Evolutionary conservation across 2,329 filamentous ascomycete genomes (phyloP).

Genomic region (Neurospora sp.): DNA sequence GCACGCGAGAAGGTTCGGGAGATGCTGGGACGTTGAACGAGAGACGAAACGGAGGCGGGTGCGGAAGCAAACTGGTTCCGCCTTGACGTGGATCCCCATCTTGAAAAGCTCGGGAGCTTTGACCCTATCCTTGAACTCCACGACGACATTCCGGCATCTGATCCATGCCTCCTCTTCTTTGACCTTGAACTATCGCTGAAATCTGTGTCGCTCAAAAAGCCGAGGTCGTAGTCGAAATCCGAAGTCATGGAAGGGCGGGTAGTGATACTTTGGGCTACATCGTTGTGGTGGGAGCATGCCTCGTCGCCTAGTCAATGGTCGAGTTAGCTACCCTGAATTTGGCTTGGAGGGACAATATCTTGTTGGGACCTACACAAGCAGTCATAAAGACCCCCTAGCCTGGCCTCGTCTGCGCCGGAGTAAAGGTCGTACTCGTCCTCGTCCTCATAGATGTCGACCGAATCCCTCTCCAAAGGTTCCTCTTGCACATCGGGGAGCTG

Average conservation of each 20-base stretch:
- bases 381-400: slow-evolving; percentile 38
- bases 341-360: not conserved
- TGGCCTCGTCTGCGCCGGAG: not conserved
- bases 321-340: not conserved
- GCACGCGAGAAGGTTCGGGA: slow-evolving; percentile 52
- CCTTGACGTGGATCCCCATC: slow-evolving; percentile 38
- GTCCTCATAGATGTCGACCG: slow-evolving; percentile 42
- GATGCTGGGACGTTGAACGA: slow-evolving; percentile 64
- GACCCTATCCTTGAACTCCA: slow-evolving; percentile 57
- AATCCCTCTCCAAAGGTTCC: slow-evolving; percentile 63
- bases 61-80: slow-evolving; percentile 36
- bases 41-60: slow-evolving; percentile 71
- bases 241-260: slow-evolving; percentile 30
- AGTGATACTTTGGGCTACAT: slow-evolving; percentile 27
- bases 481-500: slow-evolving; percentile 75
- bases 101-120: slow-evolving; percentile 43
- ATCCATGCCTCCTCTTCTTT: slow-evolving; percentile 47
- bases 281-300: slow-evolving; percentile 46
- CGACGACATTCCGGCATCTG: slow-evolving; percentile 50
- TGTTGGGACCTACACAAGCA: slow-evolving; percentile 59
- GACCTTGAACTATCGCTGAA: slow-evolving; percentile 33
- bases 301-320: slow-evolving; percentile 41
- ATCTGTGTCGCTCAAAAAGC: slow-evolving; percentile 56
- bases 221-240: slow-evolving; percentile 54
- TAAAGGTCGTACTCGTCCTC: slow-evolving; percentile 27